Evolutionary conservation across 768 basidiomycete species (phyloP).

Genomic region (Termitomyces sp.): DNA sequence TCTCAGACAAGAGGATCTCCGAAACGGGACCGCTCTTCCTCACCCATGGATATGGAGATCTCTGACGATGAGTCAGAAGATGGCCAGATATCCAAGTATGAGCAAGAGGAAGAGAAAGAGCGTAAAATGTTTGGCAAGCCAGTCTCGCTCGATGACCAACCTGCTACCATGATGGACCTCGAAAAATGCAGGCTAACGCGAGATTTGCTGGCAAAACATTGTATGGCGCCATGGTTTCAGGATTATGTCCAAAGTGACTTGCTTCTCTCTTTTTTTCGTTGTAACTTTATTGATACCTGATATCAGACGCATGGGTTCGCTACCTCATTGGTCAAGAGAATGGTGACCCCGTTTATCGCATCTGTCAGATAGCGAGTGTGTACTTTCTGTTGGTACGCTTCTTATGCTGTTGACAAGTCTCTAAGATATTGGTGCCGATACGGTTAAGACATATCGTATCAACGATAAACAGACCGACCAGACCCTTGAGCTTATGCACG

Average conservation of each 20-base stretch:
- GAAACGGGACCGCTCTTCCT: conserved; percentile 67
- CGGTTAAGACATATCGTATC: conserved; percentile 64
- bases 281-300: conserved; percentile 4
- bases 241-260: conserved; percentile 68
- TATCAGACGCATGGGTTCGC: conserved; percentile 78
- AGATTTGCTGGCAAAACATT: conserved; percentile 64
- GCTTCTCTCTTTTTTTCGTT: not conserved
- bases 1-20: conserved; percentile 49
- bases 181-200: conserved; percentile 60
- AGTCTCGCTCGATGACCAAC: conserved; percentile 38
- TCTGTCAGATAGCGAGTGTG: conserved; percentile 77
- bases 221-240: conserved; percentile 78
- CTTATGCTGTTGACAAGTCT: not conserved
- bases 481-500: conserved; percentile 71
- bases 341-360: conserved; percentile 62
- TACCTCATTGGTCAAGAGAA: conserved; percentile 68
- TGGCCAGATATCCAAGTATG: conserved; percentile 67
- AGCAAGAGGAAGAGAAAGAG: conserved; percentile 68
- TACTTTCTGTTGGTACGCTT: conserved; percentile 9
- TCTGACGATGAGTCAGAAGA: conserved; percentile 85
- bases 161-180: conserved; percentile 52
- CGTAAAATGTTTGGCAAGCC: conserved; percentile 42
- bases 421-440: conserved; percentile 43
- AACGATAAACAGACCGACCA: conserved; percentile 62
- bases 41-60: conserved; percentile 82